These are phyloP conservation scores for Phytophthora pseudosyringae DNA, from an alignment of 352 stramenopile species.

Conservation along the genomic window DNA sequence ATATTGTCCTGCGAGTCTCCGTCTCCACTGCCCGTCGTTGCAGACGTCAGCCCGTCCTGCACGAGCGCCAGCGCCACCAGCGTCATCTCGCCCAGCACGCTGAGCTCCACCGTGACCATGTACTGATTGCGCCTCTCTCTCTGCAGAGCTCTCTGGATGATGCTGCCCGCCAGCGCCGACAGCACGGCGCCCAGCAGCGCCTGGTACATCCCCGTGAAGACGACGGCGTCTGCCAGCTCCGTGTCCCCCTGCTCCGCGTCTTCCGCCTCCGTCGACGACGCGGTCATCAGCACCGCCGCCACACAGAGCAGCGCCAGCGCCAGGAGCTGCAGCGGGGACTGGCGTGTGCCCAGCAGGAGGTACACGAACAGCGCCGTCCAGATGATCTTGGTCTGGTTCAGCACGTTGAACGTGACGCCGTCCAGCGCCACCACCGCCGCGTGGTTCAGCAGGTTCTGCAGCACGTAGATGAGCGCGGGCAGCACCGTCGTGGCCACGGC, in stretches of 20 bases:
- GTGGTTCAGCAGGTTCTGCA: slow-evolving; percentile 88
- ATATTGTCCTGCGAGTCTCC: slow-evolving; percentile 45
- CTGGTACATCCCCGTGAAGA: slow-evolving; percentile 76
- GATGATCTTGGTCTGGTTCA: slow-evolving; percentile 92
- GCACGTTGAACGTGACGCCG: slow-evolving; percentile 85
- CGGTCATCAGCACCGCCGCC: slow-evolving; percentile 81
- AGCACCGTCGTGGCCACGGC: slow-evolving; percentile 71
- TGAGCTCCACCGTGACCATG: slow-evolving; percentile 84
- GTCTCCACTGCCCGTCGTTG: slow-evolving; percentile 7
- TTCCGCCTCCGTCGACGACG: slow-evolving; percentile 26
- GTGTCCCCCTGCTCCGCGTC: slow-evolving; percentile 2
- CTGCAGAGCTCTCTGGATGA: slow-evolving; percentile 81
- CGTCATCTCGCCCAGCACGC: slow-evolving; percentile 68
- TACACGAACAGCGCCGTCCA: slow-evolving; percentile 87
- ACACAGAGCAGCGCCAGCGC: slow-evolving; percentile 74
- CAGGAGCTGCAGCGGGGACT: slow-evolving; percentile 73
- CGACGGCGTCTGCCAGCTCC: slow-evolving; percentile 43
- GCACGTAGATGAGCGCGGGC: slow-evolving; percentile 81
- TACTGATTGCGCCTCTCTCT: slow-evolving; percentile 75
- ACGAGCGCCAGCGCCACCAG: slow-evolving; percentile 59
- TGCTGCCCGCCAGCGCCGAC: slow-evolving; percentile 74
- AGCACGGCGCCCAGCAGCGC: slow-evolving; percentile 75
- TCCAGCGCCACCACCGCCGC: slow-evolving; percentile 78
- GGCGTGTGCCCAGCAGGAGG: slow-evolving; percentile 71
- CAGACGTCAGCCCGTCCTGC: slow-evolving; percentile 22